phyloP scores from a whole-genome alignment of 345 rosid species.

The Syzygium oleosum region DNA sequence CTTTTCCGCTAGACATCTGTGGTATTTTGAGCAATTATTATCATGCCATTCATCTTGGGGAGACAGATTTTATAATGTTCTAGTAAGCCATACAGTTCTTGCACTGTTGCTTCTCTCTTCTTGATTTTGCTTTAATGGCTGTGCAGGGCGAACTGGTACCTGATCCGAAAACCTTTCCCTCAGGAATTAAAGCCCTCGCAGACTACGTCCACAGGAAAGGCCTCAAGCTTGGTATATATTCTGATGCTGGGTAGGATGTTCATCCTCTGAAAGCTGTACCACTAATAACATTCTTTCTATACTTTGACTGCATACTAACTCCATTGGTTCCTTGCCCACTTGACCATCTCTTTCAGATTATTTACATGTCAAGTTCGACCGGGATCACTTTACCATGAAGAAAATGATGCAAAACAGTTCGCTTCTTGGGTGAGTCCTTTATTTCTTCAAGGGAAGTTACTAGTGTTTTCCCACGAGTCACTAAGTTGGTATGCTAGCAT shows the following conservation, averaged over 20 bases:
- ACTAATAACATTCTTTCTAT: neutral
- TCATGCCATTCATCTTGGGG: neutral
- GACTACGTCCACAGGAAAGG: constrained; percentile 77
- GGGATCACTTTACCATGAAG: constrained; percentile 87
- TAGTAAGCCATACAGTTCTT: neutral
- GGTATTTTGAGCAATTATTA: neutral
- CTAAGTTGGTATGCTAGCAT: neutral
- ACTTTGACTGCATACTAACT: neutral
- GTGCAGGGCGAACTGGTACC: constrained; percentile 73
- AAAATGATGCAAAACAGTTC: constrained; percentile 69
- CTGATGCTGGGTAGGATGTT: constrained; percentile 92
- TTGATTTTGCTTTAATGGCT: constrained; percentile 6
- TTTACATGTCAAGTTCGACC: constrained; percentile 97
- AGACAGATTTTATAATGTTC: neutral
- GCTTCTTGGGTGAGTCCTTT: constrained; percentile 87
- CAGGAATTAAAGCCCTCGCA: constrained; percentile 80
- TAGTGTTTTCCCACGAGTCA: neutral
- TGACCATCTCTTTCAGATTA: constrained; percentile 27
- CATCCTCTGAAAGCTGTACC: neutral
- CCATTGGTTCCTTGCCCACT: constrained; percentile 3
- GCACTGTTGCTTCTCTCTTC: neutral
- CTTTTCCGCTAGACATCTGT: neutral
- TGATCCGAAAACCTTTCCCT: constrained; percentile 74
- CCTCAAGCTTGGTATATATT: constrained; percentile 96
- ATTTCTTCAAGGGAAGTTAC: neutral